Percentiles rank a stretch among this genome's conserved stretches.
phyloP scores from a whole-genome alignment of 352 stramenopile genomes.

The Phytopythium litorale region DNA sequence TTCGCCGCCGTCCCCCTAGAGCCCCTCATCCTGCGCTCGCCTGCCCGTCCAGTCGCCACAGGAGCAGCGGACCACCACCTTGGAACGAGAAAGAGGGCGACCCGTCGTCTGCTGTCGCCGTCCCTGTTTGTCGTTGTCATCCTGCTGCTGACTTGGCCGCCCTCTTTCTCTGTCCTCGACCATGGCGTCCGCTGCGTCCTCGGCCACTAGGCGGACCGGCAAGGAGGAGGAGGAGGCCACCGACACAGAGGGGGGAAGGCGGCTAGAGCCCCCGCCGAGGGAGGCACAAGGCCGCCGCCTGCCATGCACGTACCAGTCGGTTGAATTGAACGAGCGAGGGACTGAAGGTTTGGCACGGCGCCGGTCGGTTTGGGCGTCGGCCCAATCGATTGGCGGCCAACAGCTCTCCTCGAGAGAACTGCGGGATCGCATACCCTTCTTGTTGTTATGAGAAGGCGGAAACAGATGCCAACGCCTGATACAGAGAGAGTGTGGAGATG shows the following conservation, averaged over 20 bases:
- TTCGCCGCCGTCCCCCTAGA: background rate
- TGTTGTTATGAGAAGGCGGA: background rate
- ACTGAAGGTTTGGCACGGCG: conserved; percentile 63
- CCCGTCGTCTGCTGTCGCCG: background rate
- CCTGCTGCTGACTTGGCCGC: background rate
- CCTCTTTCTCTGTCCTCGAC: background rate
- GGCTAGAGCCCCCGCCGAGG: background rate
- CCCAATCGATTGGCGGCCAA: conserved; percentile 79
- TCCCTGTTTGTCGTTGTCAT: background rate
- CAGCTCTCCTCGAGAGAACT: conserved; percentile 26
- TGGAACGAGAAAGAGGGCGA: background rate
- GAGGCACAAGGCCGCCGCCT: background rate
- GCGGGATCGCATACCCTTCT: conserved; percentile 15
- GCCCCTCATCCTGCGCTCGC: background rate
- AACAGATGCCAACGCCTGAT: background rate
- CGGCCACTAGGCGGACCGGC: background rate
- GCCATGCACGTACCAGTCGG: conserved; percentile 69
- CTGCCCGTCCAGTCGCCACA: background rate
- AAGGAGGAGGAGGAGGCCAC: background rate
- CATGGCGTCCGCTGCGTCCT: background rate
- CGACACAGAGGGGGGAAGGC: background rate
- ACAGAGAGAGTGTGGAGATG: background rate
- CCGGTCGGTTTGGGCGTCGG: conserved; percentile 19
- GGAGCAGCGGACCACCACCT: background rate
- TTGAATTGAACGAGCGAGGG: conserved; percentile 87